Evolutionary conservation across 2,329 filamentous ascomycete genomes (phyloP).

Genomic region (Arachnomyces sp.): DNA sequence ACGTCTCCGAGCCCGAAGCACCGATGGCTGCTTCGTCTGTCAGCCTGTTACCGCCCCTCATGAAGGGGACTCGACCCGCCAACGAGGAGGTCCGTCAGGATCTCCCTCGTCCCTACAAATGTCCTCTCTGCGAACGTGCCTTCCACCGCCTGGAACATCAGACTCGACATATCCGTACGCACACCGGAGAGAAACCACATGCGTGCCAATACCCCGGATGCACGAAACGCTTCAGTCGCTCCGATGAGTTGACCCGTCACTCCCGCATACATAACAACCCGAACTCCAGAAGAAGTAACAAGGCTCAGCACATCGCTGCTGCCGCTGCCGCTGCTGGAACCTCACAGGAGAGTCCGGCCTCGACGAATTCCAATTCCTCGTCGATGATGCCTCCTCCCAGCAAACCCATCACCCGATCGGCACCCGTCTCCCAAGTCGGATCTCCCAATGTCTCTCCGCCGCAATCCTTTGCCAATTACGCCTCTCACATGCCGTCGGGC

Average conservation of each 20-base stretch:
- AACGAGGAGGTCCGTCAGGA: constrained; percentile 61
- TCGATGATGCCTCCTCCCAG: constrained; percentile 74
- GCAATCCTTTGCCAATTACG: constrained; percentile 66
- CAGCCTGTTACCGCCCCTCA: constrained; percentile 37
- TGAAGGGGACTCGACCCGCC: constrained; percentile 45
- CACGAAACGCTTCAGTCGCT: constrained; percentile 94
- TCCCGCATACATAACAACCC: constrained; percentile 99
- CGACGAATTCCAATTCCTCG: constrained; percentile 37
- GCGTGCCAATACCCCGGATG: constrained; percentile 92
- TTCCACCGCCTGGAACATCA: constrained; percentile 98
- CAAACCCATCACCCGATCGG: constrained; percentile 77
- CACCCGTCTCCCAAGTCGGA: constrained; percentile 73
- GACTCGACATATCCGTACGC: constrained; percentile 83
- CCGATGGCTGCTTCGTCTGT: constrained; percentile 37
- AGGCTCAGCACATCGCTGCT: constrained; percentile 55
- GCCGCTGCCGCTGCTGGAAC: constrained; percentile 47
- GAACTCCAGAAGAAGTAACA: constrained; percentile 89
- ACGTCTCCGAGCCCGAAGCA: constrained; percentile 18
- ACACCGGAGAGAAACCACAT: constrained; percentile 97
- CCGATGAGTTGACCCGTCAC: constrained; percentile 92
- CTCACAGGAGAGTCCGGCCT: constrained; percentile 43
- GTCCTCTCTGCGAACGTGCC: constrained; percentile 93
- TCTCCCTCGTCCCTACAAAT: constrained; percentile 95
- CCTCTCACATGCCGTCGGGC: constrained; percentile 51
- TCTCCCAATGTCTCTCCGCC: constrained; percentile 97